Percentiles rank a stretch among this genome's conserved stretches.
phyloP scores from a whole-genome alignment of 306 rosid genomes.

The Casuarina glauca region DNA sequence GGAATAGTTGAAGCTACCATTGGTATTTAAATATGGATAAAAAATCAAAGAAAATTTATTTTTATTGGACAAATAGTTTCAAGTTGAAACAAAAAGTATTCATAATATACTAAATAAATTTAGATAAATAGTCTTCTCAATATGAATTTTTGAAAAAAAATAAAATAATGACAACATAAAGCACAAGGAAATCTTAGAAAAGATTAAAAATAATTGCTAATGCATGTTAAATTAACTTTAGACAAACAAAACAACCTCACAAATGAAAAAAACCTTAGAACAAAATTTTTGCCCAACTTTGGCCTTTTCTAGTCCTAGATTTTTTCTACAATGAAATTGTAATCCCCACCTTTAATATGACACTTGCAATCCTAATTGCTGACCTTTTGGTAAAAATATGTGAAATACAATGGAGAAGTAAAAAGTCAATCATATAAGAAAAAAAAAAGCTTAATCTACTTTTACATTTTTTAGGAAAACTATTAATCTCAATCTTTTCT shows the following conservation, averaged over 20 bases:
- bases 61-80: not conserved
- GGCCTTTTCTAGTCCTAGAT: not conserved
- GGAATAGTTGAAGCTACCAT: conserved; percentile 57
- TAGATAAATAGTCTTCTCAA: no score
- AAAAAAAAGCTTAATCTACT: not conserved
- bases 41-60: conserved; percentile 87
- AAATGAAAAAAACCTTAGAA: not conserved
- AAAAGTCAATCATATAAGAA: not conserved
- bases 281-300: not conserved
- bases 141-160: no score
- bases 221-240: not conserved
- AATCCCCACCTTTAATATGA: not conserved
- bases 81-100: not conserved
- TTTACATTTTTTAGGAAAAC: no score
- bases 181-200: not conserved
- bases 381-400: not conserved
- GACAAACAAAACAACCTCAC: not conserved
- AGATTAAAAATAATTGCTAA: not conserved
- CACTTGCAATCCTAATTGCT: not conserved
- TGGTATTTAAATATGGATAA: conserved; percentile 92
- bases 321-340: not conserved
- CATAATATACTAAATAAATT: not conserved
- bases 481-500: not conserved
- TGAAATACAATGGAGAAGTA: not conserved
- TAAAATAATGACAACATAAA: not conserved